These are phyloP conservation scores for Neurospora sp. DNA, from an alignment of 495 filamentous ascomycete species.

Conservation along the genomic window DNA sequence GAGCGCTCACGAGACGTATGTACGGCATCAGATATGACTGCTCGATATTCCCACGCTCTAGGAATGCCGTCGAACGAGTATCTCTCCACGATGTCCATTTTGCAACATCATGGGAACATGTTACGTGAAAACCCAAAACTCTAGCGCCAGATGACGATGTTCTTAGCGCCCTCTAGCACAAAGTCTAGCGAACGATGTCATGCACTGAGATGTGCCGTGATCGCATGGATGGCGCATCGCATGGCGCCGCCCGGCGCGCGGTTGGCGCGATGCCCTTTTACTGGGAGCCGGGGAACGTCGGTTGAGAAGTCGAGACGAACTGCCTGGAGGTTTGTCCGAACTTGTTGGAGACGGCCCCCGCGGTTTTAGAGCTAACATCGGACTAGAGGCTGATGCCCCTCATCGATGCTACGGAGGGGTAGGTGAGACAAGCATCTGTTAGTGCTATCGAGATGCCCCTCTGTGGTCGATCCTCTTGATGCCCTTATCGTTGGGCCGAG, in stretches of 20 bases:
- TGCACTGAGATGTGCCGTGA: not conserved
- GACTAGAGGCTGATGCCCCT: not conserved
- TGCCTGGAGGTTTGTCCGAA: not conserved
- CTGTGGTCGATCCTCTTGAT: not conserved
- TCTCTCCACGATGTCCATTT: not conserved
- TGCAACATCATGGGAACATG: not conserved
- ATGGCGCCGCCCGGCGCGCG: not conserved
- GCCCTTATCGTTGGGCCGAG: not conserved
- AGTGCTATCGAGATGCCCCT: not conserved
- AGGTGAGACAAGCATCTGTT: not conserved
- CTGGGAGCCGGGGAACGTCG: not conserved
- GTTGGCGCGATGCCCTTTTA: not conserved
- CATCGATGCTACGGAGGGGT: not conserved
- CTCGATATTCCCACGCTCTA: not conserved
- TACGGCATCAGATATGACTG: not conserved
- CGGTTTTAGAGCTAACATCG: not conserved
- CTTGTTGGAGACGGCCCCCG: not conserved
- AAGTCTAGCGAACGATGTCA: not conserved
- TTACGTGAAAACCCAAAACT: not conserved
- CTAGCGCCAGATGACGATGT: not conserved
- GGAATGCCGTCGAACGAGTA: not conserved
- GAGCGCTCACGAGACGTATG: not conserved
- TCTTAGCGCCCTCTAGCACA: not conserved
- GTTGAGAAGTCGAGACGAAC: not conserved
- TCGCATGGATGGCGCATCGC: not conserved